Conservation (phyloP, 441 rosid species). For the Gossypium schwendimanii region DNA sequence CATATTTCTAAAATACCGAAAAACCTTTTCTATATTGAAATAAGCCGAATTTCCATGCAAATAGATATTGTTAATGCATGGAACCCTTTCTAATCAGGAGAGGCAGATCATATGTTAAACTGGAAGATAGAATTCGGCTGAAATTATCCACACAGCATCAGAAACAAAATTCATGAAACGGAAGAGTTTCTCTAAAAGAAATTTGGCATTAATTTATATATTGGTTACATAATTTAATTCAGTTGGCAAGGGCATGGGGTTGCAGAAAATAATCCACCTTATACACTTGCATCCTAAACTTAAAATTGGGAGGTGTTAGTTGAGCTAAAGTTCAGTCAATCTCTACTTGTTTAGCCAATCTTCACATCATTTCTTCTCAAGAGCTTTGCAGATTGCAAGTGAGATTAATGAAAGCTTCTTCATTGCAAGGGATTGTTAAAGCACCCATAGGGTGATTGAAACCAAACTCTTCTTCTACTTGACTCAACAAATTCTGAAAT, state of each 20-base stretch:
- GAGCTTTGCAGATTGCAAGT: neutral
- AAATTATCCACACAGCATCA: neutral
- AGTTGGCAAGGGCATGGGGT: neutral
- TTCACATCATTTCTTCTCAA: neutral
- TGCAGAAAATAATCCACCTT: neutral
- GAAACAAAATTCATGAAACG: neutral
- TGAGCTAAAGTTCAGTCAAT: neutral
- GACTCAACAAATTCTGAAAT: constrained; percentile 16
- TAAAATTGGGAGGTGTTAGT: neutral
- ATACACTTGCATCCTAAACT: neutral
- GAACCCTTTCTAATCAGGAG: no score
- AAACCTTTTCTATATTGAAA: no score
- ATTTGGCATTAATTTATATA: neutral
- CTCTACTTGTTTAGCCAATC: neutral
- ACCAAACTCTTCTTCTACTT: constrained; percentile 30
- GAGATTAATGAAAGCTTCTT: constrained; percentile 15
- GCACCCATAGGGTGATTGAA: constrained; percentile 26
- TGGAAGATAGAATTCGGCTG: neutral
- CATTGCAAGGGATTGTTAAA: constrained; percentile 22
- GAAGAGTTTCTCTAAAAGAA: neutral
- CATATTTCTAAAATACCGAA: no score
- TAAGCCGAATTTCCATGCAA: no score
- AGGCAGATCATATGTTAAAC: neutral
- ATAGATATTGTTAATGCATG: no score
- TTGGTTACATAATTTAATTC: neutral